phyloP scores from a whole-genome alignment of 2,329 filamentous ascomycete genomes.

The Aureobasidium sp. region DNA sequence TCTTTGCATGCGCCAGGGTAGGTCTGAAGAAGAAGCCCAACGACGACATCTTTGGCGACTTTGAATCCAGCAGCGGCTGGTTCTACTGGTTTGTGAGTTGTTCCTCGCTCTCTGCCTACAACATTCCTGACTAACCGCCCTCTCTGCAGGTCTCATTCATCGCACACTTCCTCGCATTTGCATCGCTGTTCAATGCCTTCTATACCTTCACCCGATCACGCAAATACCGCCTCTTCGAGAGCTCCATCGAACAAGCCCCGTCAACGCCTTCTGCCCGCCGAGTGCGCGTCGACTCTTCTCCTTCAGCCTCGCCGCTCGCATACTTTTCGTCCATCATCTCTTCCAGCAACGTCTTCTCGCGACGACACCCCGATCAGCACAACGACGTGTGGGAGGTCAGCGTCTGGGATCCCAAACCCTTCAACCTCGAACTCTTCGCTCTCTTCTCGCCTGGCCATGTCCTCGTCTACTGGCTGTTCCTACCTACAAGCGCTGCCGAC shows the following conservation, averaged over 20 bases:
- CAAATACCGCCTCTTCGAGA: slow-evolving; percentile 87
- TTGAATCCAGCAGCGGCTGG: slow-evolving; percentile 53
- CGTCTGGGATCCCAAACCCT: slow-evolving; percentile 86
- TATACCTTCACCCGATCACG: slow-evolving; percentile 77
- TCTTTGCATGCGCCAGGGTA: slow-evolving; percentile 65
- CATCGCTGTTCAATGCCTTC: slow-evolving; percentile 69
- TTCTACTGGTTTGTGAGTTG: slow-evolving; percentile 55
- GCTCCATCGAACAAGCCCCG: slow-evolving; percentile 66
- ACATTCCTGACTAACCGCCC: background rate
- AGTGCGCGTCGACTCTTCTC: slow-evolving; percentile 81
- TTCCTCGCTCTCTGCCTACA: slow-evolving; percentile 9
- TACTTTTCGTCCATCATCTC: slow-evolving; percentile 64
- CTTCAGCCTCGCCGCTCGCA: slow-evolving; percentile 70
- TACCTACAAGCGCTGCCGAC: slow-evolving; percentile 70
- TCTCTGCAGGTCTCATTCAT: slow-evolving; percentile 45
- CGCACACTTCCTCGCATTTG: slow-evolving; percentile 59
- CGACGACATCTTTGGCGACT: slow-evolving; percentile 74
- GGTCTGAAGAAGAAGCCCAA: slow-evolving; percentile 33
- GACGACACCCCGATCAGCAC: slow-evolving; percentile 73
- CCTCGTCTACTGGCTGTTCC: slow-evolving; percentile 80
- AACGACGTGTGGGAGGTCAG: slow-evolving; percentile 92
- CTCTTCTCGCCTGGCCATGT: slow-evolving; percentile 91
- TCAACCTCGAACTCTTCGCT: slow-evolving; percentile 76
- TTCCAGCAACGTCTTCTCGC: slow-evolving; percentile 64
- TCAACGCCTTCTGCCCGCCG: slow-evolving; percentile 80